Evolutionary conservation across 2,329 filamentous ascomycete species (phyloP), one percentile per base, ranked within the genome.

Genomic region (Cryphonectria parasitica): DNA sequence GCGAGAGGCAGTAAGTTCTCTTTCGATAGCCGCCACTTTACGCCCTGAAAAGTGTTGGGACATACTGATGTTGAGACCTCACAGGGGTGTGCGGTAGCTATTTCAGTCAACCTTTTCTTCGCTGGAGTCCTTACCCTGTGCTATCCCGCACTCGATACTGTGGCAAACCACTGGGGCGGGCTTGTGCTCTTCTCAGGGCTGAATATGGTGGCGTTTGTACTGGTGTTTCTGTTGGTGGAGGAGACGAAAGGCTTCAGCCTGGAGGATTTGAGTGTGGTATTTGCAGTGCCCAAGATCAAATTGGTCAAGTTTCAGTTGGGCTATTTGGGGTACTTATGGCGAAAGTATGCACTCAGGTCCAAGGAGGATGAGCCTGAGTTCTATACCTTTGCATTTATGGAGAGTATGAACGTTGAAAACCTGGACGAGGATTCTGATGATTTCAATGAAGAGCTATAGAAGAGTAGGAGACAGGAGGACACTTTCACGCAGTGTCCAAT

Each of bases 21-120:
- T 41, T 45, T 22, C 13, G 43, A 22, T 31, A 2, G 49, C 8
- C 8, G 15, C 17, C 6, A 31, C 17, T 17, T 19, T 31, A 28
- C 13, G 17, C 13, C 4, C 11, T 31, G 11, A 5, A 22, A 56
- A 7, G 11, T 7, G 25, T 13, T 19, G 7, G 54, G 2, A 17
- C 17, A 3, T 58, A 41, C 19, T n/a, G 22, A 64, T 3, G n/a
- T 22, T 11, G 0, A 13, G 3, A 25, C 11, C 10, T 17, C 11
- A 28, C 1, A 75, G 79, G 85, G 85, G 0, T 81, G 82, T 36
- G 82, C 85, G 0, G 82, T 84, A 39, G 83, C 84, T 2, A 84
- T 86, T 28, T 80, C 81, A 2, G 81, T 83, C 34, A 86, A 86
- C 72, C 78, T 86, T 2, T 77, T 83, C 41, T 85, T 86, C 69